Evolutionary conservation across 305 asterid genomes (phyloP).

Genomic region (Ilex paraguariensis): DNA sequence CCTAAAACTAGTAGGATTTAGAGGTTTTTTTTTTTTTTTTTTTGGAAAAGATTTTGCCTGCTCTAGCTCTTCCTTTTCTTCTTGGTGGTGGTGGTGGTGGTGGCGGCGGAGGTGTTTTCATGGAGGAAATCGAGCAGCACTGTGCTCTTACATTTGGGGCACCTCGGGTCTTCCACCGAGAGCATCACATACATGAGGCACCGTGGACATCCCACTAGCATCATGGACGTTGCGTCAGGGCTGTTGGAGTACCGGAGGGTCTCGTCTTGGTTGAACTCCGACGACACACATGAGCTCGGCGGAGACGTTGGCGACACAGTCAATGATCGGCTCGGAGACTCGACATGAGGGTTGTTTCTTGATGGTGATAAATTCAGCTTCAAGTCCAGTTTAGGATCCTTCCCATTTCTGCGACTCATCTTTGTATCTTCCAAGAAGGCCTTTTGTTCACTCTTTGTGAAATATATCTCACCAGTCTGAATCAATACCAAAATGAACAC

Average conservation of each 20-base stretch:
- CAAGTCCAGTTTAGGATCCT: conserved; percentile 29
- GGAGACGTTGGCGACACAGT: conserved; percentile 34
- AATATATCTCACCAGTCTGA: too few relatives aligned
- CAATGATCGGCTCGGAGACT: conserved; percentile 30
- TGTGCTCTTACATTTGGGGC: conserved; percentile 50
- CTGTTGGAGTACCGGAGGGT: conserved; percentile 25
- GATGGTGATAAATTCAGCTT: conserved; percentile 39
- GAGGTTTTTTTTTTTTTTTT: background rate
- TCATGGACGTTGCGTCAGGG: conserved; percentile 44
- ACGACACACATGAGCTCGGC: conserved; percentile 43
- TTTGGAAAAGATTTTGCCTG: too few relatives aligned
- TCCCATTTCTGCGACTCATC: conserved; percentile 37
- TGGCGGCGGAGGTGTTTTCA: conserved; percentile 8
- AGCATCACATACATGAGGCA: conserved; percentile 51
- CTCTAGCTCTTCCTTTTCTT: conserved; percentile 16
- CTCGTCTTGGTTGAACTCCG: conserved; percentile 28
- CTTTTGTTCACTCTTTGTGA: too few relatives aligned
- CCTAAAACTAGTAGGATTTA: conserved; percentile 9
- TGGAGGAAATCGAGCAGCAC: conserved; percentile 35
- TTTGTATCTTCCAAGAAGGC: too few relatives aligned
- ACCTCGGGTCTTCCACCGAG: conserved; percentile 36
- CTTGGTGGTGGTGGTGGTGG: background rate
- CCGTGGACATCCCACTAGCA: conserved; percentile 41
- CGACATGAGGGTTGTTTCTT: conserved; percentile 18
- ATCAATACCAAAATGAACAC: too few relatives aligned